Evolutionary conservation across 2,329 filamentous ascomycete genomes (phyloP).

Genomic region (Tolypocladium tropicale): DNA sequence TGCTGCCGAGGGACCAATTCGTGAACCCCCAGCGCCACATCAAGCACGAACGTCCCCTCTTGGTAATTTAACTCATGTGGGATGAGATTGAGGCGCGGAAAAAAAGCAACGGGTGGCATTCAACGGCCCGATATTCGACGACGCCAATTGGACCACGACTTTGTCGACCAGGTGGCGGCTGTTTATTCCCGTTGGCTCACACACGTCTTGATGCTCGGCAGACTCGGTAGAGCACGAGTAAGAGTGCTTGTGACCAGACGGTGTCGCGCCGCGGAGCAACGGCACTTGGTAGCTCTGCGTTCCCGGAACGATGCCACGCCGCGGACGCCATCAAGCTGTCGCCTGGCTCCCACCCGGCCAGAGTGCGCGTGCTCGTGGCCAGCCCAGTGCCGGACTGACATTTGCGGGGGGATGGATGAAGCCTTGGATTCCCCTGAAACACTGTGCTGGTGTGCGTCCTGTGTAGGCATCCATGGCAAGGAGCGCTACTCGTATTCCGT

Average conservation of each 20-base stretch:
- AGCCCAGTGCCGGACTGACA: neutral
- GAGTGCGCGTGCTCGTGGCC: neutral
- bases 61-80: slow-evolving; percentile 1
- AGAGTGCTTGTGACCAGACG: neutral
- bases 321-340: neutral
- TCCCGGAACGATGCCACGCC: neutral
- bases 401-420: neutral
- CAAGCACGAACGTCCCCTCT: neutral
- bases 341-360: neutral
- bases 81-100: neutral
- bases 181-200: neutral
- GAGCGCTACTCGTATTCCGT: too few species aligned
- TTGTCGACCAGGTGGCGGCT: neutral
- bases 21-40: neutral
- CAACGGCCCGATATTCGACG: neutral
- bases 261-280: neutral
- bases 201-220: neutral
- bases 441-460: neutral
- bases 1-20: neutral
- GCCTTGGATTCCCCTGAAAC: neutral
- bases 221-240: neutral
- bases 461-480: neutral
- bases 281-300: neutral
- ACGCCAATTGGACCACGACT: neutral
- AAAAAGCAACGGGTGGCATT: slow-evolving; percentile 1